phyloP scores from a whole-genome alignment of 768 basidiomycete species.

The Boletellus sp. region DNA sequence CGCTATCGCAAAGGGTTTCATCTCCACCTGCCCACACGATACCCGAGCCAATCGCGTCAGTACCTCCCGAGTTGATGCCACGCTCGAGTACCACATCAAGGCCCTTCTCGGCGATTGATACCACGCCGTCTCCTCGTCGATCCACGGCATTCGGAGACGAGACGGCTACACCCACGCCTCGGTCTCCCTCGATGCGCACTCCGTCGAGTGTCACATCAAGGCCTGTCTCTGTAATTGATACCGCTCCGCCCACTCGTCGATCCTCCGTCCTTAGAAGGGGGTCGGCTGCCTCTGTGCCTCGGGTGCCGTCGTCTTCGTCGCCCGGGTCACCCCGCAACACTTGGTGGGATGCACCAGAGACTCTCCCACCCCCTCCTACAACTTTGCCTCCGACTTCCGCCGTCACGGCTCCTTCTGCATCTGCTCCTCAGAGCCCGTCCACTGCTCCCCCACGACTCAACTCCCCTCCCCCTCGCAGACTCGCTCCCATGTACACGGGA shows the following conservation, averaged over 20 bases:
- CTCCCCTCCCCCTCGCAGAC: background rate
- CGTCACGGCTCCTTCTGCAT: background rate
- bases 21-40: background rate
- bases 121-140: background rate
- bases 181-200: background rate
- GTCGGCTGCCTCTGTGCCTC: background rate
- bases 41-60: background rate
- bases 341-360: background rate
- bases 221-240: conserved; percentile 3
- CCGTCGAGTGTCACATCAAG: background rate
- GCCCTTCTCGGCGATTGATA: conserved; percentile 3
- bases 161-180: background rate
- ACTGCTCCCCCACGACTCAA: background rate
- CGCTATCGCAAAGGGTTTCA: conserved; percentile 1
- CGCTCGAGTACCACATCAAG: background rate
- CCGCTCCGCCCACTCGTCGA: background rate
- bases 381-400: background rate
- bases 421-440: background rate
- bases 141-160: conserved; percentile 1
- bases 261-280: conserved; percentile 3
- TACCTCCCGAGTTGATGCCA: conserved; percentile 1
- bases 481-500: conserved; percentile 14
- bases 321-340: background rate
- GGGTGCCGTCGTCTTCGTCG: background rate
- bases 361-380: background rate